A percentile compares a stretch with the other conserved stretches of the same genome.
Evolutionary conservation across 495 filamentous ascomycete species (phyloP).

Genomic region (Tuber magnatum): DNA sequence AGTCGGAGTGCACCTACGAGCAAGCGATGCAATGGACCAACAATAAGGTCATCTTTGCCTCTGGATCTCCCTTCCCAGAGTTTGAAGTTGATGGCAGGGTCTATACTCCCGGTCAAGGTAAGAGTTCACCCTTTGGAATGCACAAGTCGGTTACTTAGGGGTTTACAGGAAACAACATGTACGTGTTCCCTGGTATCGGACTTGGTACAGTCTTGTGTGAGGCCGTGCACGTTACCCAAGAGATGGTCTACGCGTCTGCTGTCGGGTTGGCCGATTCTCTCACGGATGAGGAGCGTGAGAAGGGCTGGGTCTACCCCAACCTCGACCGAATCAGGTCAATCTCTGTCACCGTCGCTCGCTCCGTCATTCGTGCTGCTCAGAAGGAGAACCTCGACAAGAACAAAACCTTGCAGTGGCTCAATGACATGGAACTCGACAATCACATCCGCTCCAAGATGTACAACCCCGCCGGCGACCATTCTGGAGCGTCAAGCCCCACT

Average conservation of each 20-base stretch:
- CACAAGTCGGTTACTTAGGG: background rate
- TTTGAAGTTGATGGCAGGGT: conserved; percentile 58
- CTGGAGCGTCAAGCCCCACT: conserved; percentile 20
- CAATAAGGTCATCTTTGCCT: conserved; percentile 85
- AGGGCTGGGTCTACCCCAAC: conserved; percentile 85
- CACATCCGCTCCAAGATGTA: conserved; percentile 69
- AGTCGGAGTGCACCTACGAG: conserved; percentile 96
- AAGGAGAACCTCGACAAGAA: conserved; percentile 63
- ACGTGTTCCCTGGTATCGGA: conserved; percentile 96
- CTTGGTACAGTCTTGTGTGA: conserved; percentile 90
- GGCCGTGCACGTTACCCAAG: conserved; percentile 78
- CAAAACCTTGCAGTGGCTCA: conserved; percentile 53
- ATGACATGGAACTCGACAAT: conserved; percentile 57
- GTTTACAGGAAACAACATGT: conserved; percentile 62
- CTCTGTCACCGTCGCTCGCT: conserved; percentile 74
- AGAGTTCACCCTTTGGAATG: conserved; percentile 19
- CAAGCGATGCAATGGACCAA: conserved; percentile 82
- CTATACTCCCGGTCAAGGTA: conserved; percentile 83
- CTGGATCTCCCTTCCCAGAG: conserved; percentile 85
- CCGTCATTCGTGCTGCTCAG: conserved; percentile 87
- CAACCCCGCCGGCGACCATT: conserved; percentile 48
- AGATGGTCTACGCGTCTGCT: conserved; percentile 91
- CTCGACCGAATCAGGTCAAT: conserved; percentile 87
- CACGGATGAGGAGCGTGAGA: conserved; percentile 68
- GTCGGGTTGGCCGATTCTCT: conserved; percentile 71